Conservation (phyloP, 2,329 filamentous ascomycete genomes). For the Emmonsia crescens region DNA sequence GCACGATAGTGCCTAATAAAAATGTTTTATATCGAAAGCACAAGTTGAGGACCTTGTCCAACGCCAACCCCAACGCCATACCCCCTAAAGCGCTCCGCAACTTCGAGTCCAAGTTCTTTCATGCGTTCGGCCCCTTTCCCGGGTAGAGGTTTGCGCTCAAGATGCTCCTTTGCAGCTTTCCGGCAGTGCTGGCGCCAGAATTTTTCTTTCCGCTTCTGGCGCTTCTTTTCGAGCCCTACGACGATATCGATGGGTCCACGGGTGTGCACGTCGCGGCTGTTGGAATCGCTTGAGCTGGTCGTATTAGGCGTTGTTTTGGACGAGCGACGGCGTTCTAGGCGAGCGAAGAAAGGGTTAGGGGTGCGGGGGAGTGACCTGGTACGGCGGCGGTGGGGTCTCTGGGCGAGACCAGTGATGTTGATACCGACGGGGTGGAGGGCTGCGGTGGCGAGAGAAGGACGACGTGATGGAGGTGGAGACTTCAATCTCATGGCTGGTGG, state of each 20-base stretch:
- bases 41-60: slow-evolving; percentile 47
- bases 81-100: slow-evolving; percentile 70
- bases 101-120: slow-evolving; percentile 79
- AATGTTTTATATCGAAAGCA: slow-evolving; percentile 46
- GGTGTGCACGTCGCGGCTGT: slow-evolving; percentile 50
- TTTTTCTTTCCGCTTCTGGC: slow-evolving; percentile 85
- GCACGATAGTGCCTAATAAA: background rate
- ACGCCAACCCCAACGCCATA: slow-evolving; percentile 37
- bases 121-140: slow-evolving; percentile 89
- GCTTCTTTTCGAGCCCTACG: slow-evolving; percentile 89
- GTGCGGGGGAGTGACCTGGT: slow-evolving; percentile 82
- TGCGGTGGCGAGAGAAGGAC: slow-evolving; percentile 28
- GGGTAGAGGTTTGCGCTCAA: slow-evolving; percentile 57
- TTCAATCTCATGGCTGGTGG: slow-evolving; percentile 47
- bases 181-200: slow-evolving; percentile 82
- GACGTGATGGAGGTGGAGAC: slow-evolving; percentile 41
- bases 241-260: slow-evolving; percentile 96
- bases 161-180: slow-evolving; percentile 59
- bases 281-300: slow-evolving; percentile 15
- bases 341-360: slow-evolving; percentile 55
- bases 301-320: slow-evolving; percentile 25
- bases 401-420: slow-evolving; percentile 45
- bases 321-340: slow-evolving; percentile 23
- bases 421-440: slow-evolving; percentile 38
- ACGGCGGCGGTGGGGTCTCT: slow-evolving; percentile 57